These are phyloP conservation scores for Chenopodium formosanum DNA, from an alignment of 148 eudicot genomes.

Conservation along the genomic window DNA sequence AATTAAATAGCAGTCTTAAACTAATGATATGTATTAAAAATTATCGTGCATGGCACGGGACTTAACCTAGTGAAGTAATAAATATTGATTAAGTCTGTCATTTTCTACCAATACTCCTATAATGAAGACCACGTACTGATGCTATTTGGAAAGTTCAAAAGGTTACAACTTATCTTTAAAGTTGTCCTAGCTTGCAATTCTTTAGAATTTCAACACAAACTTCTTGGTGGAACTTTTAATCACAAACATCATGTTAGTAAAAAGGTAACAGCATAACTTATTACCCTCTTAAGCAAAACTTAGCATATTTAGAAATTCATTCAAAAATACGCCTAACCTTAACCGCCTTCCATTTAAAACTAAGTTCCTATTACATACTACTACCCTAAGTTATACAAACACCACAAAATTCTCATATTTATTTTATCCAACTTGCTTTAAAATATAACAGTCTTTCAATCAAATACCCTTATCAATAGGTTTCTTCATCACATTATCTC, in stretches of 20 bases:
- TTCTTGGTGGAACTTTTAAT: background rate
- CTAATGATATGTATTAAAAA: too few relatives aligned
- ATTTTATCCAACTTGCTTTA: background rate
- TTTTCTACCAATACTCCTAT: too few relatives aligned
- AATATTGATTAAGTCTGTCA: background rate
- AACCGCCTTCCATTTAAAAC: too few relatives aligned
- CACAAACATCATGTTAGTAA: background rate
- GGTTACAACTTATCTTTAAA: background rate
- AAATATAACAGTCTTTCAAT: background rate
- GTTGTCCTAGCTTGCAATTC: background rate
- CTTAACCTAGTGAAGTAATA: background rate
- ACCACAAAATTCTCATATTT: too few relatives aligned
- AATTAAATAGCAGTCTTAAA: too few relatives aligned
- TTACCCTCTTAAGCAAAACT: background rate
- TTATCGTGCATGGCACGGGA: too few relatives aligned
- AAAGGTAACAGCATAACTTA: background rate
- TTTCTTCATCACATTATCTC: background rate
- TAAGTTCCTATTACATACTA: background rate
- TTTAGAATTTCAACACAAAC: background rate
- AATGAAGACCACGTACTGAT: background rate
- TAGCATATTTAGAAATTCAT: too few relatives aligned
- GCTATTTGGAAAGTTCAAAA: background rate
- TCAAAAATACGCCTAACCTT: too few relatives aligned
- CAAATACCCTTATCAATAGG: background rate
- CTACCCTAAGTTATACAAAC: too few relatives aligned